A percentile compares a stretch with the other conserved stretches of the same genome.
phyloP scores from a whole-genome alignment of 2,329 filamentous ascomycete species.

The Lasiodiplodia citricola region DNA sequence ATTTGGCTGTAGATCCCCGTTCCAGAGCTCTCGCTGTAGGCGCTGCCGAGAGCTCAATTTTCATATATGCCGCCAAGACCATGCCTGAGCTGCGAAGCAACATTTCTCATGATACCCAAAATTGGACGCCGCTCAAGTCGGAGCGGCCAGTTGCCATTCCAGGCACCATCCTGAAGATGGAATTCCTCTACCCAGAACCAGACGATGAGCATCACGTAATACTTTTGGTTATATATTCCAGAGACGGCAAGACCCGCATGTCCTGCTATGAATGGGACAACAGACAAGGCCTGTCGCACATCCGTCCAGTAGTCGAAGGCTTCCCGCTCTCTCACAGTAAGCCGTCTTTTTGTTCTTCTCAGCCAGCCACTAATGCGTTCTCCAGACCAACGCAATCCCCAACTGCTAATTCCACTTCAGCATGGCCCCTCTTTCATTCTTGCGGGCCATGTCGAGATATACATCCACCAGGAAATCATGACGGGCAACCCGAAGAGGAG shows the following conservation, averaged over 20 bases:
- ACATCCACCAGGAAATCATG: slow-evolving; percentile 46
- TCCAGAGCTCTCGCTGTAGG: slow-evolving; percentile 69
- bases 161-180: slow-evolving; percentile 82
- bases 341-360: slow-evolving; percentile 24
- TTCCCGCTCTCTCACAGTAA: slow-evolving; percentile 21
- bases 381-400: slow-evolving; percentile 43
- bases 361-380: background rate
- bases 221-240: slow-evolving; percentile 68
- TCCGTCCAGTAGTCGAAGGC: slow-evolving; percentile 16
- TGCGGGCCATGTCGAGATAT: slow-evolving; percentile 44
- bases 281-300: slow-evolving; percentile 47
- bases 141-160: slow-evolving; percentile 58
- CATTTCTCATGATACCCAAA: slow-evolving; percentile 51
- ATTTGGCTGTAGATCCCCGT: slow-evolving; percentile 79
- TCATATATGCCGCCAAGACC: slow-evolving; percentile 72
- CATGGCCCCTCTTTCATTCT: slow-evolving; percentile 49
- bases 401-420: slow-evolving; percentile 48
- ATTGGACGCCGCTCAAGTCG: slow-evolving; percentile 64
- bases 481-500: slow-evolving; percentile 42
- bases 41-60: slow-evolving; percentile 71
- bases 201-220: slow-evolving; percentile 74
- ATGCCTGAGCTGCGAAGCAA: slow-evolving; percentile 58
- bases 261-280: slow-evolving; percentile 59
- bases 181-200: slow-evolving; percentile 76
- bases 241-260: slow-evolving; percentile 52